phyloP scores from a whole-genome alignment of 768 basidiomycete genomes.

The Amanita phalloides region DNA sequence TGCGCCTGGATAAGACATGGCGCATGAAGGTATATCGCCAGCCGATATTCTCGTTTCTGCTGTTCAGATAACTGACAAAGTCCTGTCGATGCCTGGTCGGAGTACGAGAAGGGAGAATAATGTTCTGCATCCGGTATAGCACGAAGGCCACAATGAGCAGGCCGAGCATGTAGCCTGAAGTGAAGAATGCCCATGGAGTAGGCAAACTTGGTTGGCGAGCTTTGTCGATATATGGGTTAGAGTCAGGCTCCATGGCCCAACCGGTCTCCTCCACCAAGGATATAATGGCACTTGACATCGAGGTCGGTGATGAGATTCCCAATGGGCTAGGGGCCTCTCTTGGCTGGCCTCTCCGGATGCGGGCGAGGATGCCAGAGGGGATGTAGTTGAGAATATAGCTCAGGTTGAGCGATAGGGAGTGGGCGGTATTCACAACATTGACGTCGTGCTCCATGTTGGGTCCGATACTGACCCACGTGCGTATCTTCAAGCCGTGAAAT shows the following conservation, averaged over 20 bases:
- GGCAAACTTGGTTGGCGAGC: slow-evolving; percentile 24
- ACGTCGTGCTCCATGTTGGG: slow-evolving; percentile 3
- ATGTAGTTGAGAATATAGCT: slow-evolving; percentile 3
- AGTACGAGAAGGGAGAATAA: slow-evolving; percentile 55
- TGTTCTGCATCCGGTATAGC: slow-evolving; percentile 68
- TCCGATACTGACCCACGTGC: no score
- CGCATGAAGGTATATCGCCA: slow-evolving; percentile 13
- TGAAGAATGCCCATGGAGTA: slow-evolving; percentile 63
- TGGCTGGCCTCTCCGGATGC: background rate
- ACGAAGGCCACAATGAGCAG: slow-evolving; percentile 58
- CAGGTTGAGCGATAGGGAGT: slow-evolving; percentile 1
- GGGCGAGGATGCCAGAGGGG: slow-evolving; percentile 1
- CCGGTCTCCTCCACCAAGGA: slow-evolving; percentile 2
- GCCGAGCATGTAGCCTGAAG: slow-evolving; percentile 62
- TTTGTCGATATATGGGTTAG: background rate
- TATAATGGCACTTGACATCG: background rate
- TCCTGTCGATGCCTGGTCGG: slow-evolving; percentile 9
- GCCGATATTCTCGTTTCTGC: background rate
- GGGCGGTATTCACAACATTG: background rate
- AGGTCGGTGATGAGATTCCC: background rate
- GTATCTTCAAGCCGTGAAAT: no score
- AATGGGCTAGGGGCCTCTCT: background rate
- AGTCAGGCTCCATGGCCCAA: background rate
- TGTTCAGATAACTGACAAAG: background rate
- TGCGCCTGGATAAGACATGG: slow-evolving; percentile 13